A percentile compares a stretch with the other conserved stretches of the same genome.
These are phyloP conservation scores for Jaapia argillacea DNA, from an alignment of 768 basidiomycete genomes.

Conservation along the genomic window DNA sequence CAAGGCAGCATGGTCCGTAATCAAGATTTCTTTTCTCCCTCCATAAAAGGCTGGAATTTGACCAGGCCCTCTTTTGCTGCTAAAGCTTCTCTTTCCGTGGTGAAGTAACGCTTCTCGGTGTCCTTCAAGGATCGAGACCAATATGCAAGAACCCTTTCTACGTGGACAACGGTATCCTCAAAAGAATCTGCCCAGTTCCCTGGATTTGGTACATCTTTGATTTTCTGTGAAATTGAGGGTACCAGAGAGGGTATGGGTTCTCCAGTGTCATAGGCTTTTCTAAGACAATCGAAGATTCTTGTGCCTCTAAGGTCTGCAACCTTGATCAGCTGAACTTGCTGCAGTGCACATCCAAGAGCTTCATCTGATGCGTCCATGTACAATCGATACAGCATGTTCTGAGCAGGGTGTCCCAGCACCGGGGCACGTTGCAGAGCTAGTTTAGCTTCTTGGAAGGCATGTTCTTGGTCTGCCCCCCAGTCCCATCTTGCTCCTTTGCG, in stretches of 20 bases:
- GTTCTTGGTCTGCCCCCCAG: neutral
- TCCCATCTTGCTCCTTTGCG: neutral
- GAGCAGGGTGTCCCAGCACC: constrained; percentile 19
- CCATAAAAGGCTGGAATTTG: no score
- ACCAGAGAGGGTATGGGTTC: no score
- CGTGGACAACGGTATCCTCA: constrained; percentile 10
- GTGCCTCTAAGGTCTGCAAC: constrained; percentile 12
- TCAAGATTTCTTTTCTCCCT: constrained; percentile 1
- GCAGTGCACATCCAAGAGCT: constrained; percentile 12
- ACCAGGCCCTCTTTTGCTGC: constrained; percentile 9
- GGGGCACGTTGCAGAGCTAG: constrained; percentile 20
- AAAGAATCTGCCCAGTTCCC: no score
- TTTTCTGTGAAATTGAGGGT: no score
- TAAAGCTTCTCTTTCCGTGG: constrained; percentile 12
- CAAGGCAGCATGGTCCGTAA: constrained; percentile 18
- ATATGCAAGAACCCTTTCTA: constrained; percentile 13
- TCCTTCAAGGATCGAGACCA: constrained; percentile 12
- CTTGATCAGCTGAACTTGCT: constrained; percentile 15
- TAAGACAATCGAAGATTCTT: constrained; percentile 9
- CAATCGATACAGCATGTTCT: constrained; percentile 20
- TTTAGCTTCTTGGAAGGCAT: constrained; percentile 13
- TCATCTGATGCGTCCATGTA: constrained; percentile 23
- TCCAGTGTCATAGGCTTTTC: constrained; percentile 3
- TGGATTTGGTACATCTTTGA: no score
- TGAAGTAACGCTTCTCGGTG: constrained; percentile 10